Percentiles rank a stretch among this genome's conserved stretches.
phyloP scores from a whole-genome alignment of 1,284 basidiomycete genomes.

The Microstroma glucosiphilum region DNA sequence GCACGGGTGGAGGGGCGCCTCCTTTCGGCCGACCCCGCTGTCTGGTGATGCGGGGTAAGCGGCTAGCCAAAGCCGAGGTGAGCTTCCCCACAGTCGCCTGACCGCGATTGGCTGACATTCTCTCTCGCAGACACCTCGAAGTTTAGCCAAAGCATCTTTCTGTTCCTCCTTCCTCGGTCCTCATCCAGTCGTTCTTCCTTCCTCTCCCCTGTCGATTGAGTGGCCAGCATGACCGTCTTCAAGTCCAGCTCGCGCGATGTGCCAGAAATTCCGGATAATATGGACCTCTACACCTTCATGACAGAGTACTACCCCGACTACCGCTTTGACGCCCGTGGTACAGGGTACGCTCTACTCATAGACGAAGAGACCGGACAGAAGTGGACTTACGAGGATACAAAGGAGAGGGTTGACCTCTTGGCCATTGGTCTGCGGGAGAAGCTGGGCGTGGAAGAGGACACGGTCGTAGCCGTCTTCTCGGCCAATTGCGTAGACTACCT shows the following conservation, averaged over 20 bases:
- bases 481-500: constrained; percentile 59
- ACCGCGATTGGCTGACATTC: not conserved
- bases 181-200: not conserved
- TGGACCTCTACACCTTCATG: constrained; percentile 27
- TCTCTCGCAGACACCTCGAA: not conserved
- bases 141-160: not conserved
- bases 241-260: constrained; percentile 8
- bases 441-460: constrained; percentile 14
- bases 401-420: constrained; percentile 27
- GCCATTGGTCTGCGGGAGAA: constrained; percentile 16
- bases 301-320: constrained; percentile 25
- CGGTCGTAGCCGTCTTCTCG: constrained; percentile 26
- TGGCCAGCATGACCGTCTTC: constrained; percentile 4
- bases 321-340: constrained; percentile 31
- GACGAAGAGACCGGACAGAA: constrained; percentile 32
- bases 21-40: too few species aligned
- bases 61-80: too few species aligned
- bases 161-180: not conserved
- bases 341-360: constrained; percentile 27
- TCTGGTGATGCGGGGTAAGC: too few species aligned
- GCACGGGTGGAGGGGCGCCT: too few species aligned
- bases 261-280: constrained; percentile 26
- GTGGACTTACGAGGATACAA: constrained; percentile 30
- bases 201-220: not conserved
- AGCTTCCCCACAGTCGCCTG: not conserved